A percentile compares a stretch with the other conserved stretches of the same genome.
phyloP scores from a whole-genome alignment of 305 asterid species.

The Fraxinus nigra region DNA sequence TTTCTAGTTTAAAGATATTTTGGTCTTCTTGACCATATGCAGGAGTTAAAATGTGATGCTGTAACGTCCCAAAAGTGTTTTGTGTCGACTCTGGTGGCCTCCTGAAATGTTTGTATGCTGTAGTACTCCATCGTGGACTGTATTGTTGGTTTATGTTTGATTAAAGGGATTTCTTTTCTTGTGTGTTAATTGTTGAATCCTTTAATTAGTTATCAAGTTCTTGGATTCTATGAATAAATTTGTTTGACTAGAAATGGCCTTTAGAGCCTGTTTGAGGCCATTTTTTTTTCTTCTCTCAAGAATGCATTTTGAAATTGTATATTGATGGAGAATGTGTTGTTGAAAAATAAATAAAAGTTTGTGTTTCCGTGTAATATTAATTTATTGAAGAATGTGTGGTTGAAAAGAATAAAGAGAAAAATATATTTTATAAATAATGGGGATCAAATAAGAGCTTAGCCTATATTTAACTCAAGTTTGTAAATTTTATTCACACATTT shows the following conservation, averaged over 20 bases:
- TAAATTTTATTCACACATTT: too few relatives aligned
- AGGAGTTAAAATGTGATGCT: neutral
- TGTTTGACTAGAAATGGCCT: neutral
- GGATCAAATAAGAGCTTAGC: too few relatives aligned
- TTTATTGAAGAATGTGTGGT: too few relatives aligned
- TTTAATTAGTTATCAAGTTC: neutral
- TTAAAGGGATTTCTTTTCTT: constrained; percentile 18
- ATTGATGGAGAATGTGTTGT: too few relatives aligned
- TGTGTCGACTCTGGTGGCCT: constrained; percentile 14
- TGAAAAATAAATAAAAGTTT: too few relatives aligned
- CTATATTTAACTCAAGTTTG: too few relatives aligned
- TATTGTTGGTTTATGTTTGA: constrained; percentile 18
- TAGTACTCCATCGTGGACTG: constrained; percentile 12
- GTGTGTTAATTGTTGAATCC: constrained; percentile 12
- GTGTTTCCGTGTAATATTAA: too few relatives aligned
- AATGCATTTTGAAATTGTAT: too few relatives aligned
- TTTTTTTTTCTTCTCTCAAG: too few relatives aligned
- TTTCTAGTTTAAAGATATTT: constrained; percentile 38
- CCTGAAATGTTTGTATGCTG: constrained; percentile 5
- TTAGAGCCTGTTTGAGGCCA: too few relatives aligned
- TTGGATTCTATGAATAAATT: neutral
- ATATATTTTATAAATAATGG: too few relatives aligned
- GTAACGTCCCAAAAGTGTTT: constrained; percentile 6
- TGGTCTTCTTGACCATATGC: constrained; percentile 12
- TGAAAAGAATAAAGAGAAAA: too few relatives aligned